Conservation (phyloP, 805 yeast species). For the Phaffomyces opuntiae region DNA sequence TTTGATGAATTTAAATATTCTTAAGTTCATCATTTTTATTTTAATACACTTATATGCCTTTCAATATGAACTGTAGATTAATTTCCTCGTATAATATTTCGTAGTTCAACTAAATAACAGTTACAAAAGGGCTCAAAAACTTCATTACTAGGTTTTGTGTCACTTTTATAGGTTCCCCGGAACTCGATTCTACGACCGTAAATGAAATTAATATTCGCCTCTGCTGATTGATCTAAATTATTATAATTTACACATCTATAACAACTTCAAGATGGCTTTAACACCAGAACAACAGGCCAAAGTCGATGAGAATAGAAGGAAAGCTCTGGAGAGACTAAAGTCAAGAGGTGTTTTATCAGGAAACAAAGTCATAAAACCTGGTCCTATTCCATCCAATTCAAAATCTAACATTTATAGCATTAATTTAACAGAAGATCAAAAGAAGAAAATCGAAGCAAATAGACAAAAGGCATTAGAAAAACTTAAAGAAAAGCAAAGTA, state of each 20-base stretch:
- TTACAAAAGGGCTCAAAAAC: too few species aligned
- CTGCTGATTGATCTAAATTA: not conserved
- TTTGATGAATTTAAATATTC: too few species aligned
- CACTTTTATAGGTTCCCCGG: not conserved
- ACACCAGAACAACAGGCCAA: slow-evolving; percentile 26
- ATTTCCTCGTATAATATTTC: too few species aligned
- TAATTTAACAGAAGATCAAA: slow-evolving; percentile 42
- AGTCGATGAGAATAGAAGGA: slow-evolving; percentile 52
- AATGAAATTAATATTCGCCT: not conserved
- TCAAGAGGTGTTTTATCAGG: slow-evolving; percentile 31
- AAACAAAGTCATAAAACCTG: slow-evolving; percentile 13
- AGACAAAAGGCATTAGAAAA: slow-evolving; percentile 46
- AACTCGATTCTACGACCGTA: not conserved
- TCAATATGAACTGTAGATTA: too few species aligned
- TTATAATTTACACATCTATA: too few species aligned
- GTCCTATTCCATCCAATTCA: slow-evolving; percentile 6
- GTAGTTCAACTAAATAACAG: too few species aligned
- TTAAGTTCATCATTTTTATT: too few species aligned
- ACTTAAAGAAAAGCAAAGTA: slow-evolving; percentile 27
- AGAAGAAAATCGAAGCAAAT: slow-evolving; percentile 42
- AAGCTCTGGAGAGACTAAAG: slow-evolving; percentile 53
- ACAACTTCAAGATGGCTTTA: slow-evolving; percentile 10
- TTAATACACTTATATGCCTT: too few species aligned
- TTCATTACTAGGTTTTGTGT: not conserved
- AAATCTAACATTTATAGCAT: slow-evolving; percentile 12